These are phyloP conservation scores for Cairneyella variabilis DNA, from an alignment of 495 filamentous ascomycete genomes.

Conservation along the genomic window DNA sequence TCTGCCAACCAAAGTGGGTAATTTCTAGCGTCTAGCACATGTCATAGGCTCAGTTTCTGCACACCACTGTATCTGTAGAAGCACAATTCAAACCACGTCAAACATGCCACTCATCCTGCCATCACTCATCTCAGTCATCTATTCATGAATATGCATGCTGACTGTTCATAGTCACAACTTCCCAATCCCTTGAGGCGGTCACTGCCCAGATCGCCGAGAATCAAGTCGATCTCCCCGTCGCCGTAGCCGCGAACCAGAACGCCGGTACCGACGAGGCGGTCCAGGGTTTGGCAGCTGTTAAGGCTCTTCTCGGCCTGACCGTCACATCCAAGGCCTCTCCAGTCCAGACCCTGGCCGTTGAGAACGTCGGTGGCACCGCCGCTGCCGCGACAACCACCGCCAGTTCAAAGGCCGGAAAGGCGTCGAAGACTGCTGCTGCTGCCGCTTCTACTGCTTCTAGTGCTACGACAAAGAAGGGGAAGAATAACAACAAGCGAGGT, in stretches of 20 bases:
- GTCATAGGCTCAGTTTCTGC: too few relatives aligned
- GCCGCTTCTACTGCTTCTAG: background rate
- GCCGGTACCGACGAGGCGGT: constrained; percentile 29
- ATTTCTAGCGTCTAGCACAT: background rate
- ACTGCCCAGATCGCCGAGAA: constrained; percentile 29
- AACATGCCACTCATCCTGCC: too few relatives aligned
- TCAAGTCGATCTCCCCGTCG: constrained; percentile 32
- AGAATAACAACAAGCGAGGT: background rate
- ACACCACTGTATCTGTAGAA: too few relatives aligned
- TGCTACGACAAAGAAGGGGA: background rate
- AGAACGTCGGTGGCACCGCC: constrained; percentile 13
- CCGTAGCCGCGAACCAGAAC: constrained; percentile 33
- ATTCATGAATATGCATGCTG: background rate
- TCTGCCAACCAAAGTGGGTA: constrained; percentile 24
- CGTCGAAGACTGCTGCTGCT: background rate
- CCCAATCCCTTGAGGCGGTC: constrained; percentile 28
- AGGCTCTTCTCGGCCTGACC: constrained; percentile 6
- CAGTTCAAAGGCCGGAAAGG: background rate
- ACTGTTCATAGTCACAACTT: constrained; percentile 21
- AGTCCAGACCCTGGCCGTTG: constrained; percentile 1
- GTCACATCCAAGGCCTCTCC: constrained; percentile 1
- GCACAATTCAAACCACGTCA: too few relatives aligned
- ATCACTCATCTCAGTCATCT: background rate
- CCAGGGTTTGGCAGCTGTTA: constrained; percentile 30
- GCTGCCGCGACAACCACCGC: background rate